phyloP scores from a whole-genome alignment of 441 rosid genomes.

The Syzygium syzygioides region DNA sequence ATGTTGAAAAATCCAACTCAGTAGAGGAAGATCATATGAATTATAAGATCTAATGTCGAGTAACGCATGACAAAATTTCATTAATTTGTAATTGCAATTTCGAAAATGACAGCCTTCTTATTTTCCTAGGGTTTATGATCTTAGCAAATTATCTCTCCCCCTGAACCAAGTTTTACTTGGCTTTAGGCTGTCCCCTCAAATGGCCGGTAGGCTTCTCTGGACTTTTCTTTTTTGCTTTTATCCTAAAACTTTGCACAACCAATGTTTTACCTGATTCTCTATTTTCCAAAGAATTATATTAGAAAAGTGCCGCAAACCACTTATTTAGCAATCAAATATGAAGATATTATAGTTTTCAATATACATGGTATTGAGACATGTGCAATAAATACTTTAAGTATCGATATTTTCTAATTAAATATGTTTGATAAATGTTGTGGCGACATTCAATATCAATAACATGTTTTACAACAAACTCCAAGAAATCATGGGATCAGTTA shows the following conservation, averaged over 20 bases:
- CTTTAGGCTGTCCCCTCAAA: background rate
- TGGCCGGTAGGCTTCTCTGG: background rate
- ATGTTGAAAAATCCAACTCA: background rate
- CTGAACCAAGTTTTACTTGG: background rate
- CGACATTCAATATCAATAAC: background rate
- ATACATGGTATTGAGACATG: background rate
- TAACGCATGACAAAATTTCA: background rate
- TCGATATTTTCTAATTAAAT: too few species aligned
- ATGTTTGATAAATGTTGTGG: background rate
- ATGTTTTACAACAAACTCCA: background rate
- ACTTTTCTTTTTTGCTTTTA: background rate
- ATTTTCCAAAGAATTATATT: background rate
- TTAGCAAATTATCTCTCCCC: background rate
- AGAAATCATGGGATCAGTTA: background rate
- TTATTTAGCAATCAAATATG: background rate
- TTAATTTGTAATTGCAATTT: background rate
- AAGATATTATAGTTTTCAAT: background rate
- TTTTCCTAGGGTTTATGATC: background rate
- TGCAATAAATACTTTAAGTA: too few species aligned
- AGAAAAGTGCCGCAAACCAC: background rate
- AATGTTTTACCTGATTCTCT: background rate
- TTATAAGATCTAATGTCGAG: background rate
- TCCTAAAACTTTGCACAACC: background rate
- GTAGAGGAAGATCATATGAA: too few species aligned
- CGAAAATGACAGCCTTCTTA: background rate